Base-by-base conservation (phyloP, 169 alveolate species). In the Babesia sp. region DNA sequence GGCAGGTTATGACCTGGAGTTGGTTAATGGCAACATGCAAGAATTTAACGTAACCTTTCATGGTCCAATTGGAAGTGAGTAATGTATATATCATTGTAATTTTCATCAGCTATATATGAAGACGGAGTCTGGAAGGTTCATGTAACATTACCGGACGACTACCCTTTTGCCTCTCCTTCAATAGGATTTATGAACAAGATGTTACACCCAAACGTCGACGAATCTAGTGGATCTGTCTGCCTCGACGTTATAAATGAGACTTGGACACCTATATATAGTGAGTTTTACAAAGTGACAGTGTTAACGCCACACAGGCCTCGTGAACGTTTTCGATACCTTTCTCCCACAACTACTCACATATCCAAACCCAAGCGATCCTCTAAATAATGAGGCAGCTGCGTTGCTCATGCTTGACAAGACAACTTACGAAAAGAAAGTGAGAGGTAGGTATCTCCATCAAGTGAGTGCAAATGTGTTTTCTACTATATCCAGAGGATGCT, bases 311-410 rank as follows among this genome's bases (percentile, higher is more conserved):
- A 28, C 51, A 76, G 84, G 76, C 54, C 60, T 97, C 41, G 96
- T 92, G 53, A 97, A 97, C 86, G 96, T 96, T 12, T 95, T 96
- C 60, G 99, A 96, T 81, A 96, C 92, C 33, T 96, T 97, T 76
- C 78, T 97, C 20, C 99, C 99, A 18, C 97, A 97, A 76, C 86
- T 97, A 41, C 90, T 97, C 29, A 91, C 97, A 9, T 97, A 97
- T 78, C 99, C 99, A 5, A 96, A 96, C 76, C 99, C 99, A 2
- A 75, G 92, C 12, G 99, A 96, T 86, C 99, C 99, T 39, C 85
- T 97, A 39, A 97, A 97, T 84, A 93, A 94, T 44, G 98, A 97
- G 71, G 99, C 99, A 14, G 99, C 99, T 3, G 89, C 96, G 31
- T 72, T 97, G 26, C 75, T 93, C 83, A 81, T 93, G 87, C 89